Base-by-base conservation (phyloP, 2,329 filamentous ascomycete genomes). In the Nemania serpens region DNA sequence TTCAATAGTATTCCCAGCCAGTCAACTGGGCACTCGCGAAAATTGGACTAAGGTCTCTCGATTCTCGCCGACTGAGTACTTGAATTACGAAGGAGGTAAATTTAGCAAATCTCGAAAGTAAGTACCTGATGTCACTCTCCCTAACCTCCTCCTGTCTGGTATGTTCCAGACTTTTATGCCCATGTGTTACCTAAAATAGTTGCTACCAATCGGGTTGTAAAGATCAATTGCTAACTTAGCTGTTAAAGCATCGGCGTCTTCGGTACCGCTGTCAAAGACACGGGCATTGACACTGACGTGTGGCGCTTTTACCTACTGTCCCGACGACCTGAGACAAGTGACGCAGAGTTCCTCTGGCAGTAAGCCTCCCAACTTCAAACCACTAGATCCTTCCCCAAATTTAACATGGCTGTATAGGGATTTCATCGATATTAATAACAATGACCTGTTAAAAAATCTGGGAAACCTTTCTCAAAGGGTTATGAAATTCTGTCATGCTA, bases 281-380 rank as follows among this genome's bases (percentile, higher is more conserved):
- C 92, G 9, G 93, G 92, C 18, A 84, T 97, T 17, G 85, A 89
- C 15, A 82, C 92, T 0, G 91, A 94, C 64, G 91, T 97, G n/a
- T 97, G 93, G 91, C 84, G 93, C 67, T 97, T 94, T 77, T 97
- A 95, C 78, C 85, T 97, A 20, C 82, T 97, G 39, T 90, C 92
- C 46, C 89, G 91, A 74, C 86, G 93, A 58, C 93, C 93, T 0
- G 93, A 97, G 76, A 89, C 88, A 11, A 86, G 89, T 53, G 93
- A 97, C 73, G 90, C 91, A 0, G 91, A 97, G 72, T 97, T 97
- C 75, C 90, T 94, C 74, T 97, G 93, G 93, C 85, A 82, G 72
- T 69, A 64, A 61, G 66, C 60, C 18, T 15, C 41, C 9, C 4
- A 22, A 12, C 20, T 12, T 47, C 22, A 42, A 47, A 39, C 37